These are phyloP conservation scores for Nakaseomyces uthaithaninus DNA, from an alignment of 1,139 yeast genomes.

Conservation along the genomic window DNA sequence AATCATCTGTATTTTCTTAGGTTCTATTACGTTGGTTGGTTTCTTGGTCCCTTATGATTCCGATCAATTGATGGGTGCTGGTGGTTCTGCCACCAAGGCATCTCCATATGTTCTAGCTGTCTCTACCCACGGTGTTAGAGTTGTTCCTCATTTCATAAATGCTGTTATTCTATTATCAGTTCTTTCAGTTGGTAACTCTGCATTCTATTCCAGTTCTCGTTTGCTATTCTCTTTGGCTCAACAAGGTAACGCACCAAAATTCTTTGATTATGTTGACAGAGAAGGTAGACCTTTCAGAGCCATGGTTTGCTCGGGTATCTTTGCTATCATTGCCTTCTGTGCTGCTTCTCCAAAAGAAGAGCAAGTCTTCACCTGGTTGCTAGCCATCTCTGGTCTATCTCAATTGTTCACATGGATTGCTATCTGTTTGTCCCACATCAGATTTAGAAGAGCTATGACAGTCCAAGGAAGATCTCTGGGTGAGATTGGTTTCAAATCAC, in stretches of 20 bases:
- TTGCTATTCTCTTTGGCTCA: constrained; percentile 51
- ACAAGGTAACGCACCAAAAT: constrained; percentile 49
- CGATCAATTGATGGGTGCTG: constrained; percentile 42
- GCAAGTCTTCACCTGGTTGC: constrained; percentile 50
- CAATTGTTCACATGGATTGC: constrained; percentile 55
- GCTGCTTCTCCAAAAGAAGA: constrained; percentile 47
- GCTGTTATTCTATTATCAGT: constrained; percentile 44
- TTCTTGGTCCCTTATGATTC: constrained; percentile 57
- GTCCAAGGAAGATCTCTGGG: constrained; percentile 45
- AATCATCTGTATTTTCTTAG: constrained; percentile 53
- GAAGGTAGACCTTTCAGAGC: constrained; percentile 53
- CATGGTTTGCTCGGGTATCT: constrained; percentile 38
- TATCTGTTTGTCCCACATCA: constrained; percentile 46
- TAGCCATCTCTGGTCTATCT: constrained; percentile 54
- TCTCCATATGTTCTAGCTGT: constrained; percentile 77
- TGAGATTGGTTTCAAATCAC: constrained; percentile 45
- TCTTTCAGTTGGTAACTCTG: constrained; percentile 44
- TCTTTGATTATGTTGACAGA: constrained; percentile 50
- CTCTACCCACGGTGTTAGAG: constrained; percentile 56
- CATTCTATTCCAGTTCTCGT: constrained; percentile 51
- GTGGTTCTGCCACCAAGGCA: constrained; percentile 41
- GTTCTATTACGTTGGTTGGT: constrained; percentile 55
- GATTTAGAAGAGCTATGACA: constrained; percentile 50
- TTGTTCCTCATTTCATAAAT: constrained; percentile 40
- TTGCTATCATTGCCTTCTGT: constrained; percentile 49